Percentiles rank a stretch among this genome's conserved stretches.
phyloP scores from a whole-genome alignment of 306 rosid species.

The Pterocarpus santalinus region DNA sequence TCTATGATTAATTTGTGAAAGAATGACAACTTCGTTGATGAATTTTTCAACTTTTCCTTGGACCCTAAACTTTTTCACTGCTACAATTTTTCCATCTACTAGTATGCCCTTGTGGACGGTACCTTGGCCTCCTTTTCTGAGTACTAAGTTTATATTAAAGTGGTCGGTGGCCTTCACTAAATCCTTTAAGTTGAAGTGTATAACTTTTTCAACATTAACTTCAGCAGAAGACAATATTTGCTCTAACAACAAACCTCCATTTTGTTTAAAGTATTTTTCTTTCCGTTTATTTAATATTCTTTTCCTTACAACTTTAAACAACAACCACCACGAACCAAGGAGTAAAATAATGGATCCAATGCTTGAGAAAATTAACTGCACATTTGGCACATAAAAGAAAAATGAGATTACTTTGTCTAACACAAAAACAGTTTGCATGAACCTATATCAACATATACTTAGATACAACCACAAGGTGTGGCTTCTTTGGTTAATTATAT shows the following conservation, averaged over 20 bases:
- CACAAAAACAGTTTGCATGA: neutral
- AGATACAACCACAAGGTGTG: no score
- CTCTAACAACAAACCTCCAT: constrained; percentile 51
- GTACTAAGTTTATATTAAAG: constrained; percentile 39
- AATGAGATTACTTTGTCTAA: no score
- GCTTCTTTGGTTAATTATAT: no score
- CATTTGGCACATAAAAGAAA: neutral
- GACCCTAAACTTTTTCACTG: constrained; percentile 44
- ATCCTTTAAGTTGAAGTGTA: constrained; percentile 37
- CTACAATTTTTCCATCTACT: constrained; percentile 45
- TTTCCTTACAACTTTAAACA: constrained; percentile 10
- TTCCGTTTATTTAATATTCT: constrained; percentile 1
- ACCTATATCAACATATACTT: no score
- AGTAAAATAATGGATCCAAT: constrained; percentile 27
- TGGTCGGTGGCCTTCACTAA: constrained; percentile 43
- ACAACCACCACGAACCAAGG: constrained; percentile 20
- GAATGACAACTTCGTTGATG: constrained; percentile 49
- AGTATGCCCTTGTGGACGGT: constrained; percentile 52
- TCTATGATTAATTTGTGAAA: constrained; percentile 55
- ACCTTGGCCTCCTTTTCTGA: constrained; percentile 55
- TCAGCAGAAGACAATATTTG: constrained; percentile 29
- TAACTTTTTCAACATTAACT: constrained; percentile 37
- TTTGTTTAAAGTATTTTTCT: constrained; percentile 35
- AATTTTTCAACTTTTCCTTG: constrained; percentile 48
- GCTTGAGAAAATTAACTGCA: constrained; percentile 32